These are phyloP conservation scores for Boeremia exigua DNA, from an alignment of 2,329 filamentous ascomycete genomes.

Conservation along the genomic window DNA sequence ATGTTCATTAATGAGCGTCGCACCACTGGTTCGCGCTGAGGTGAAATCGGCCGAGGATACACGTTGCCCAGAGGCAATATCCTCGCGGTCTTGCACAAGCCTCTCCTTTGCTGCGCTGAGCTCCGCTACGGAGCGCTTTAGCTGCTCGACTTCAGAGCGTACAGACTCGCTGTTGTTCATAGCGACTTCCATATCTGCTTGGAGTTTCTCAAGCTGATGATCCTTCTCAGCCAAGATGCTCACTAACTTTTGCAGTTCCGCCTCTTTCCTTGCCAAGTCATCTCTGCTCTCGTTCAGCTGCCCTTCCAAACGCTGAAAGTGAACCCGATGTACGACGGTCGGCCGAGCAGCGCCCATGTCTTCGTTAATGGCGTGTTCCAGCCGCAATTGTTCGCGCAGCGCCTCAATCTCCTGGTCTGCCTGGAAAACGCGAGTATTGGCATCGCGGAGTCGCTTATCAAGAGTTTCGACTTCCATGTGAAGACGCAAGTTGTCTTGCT, in stretches of 20 bases:
- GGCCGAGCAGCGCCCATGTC: conserved; percentile 41
- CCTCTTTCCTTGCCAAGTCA: conserved; percentile 26
- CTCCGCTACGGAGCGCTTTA: conserved; percentile 30
- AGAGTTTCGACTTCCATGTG: conserved; percentile 36
- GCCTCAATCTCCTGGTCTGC: conserved; percentile 32
- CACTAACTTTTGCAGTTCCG: conserved; percentile 29
- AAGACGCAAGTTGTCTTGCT: conserved; percentile 43
- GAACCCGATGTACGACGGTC: conserved; percentile 41
- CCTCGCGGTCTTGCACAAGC: conserved; percentile 43
- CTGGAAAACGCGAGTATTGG: conserved; percentile 36
- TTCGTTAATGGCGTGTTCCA: conserved; percentile 36
- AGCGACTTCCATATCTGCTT: conserved; percentile 26
- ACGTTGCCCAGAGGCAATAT: conserved; percentile 31
- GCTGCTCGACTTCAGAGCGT: conserved; percentile 35
- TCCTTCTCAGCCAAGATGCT: conserved; percentile 25
- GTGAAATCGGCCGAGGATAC: conserved; percentile 30
- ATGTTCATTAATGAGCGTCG: conserved; percentile 39
- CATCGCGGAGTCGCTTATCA: conserved; percentile 39
- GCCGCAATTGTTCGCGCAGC: conserved; percentile 31
- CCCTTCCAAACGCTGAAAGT: conserved; percentile 43
- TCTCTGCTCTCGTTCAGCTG: conserved; percentile 37
- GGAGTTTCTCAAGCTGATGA: conserved; percentile 25
- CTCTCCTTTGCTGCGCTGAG: conserved; percentile 39
- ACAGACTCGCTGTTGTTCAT: conserved; percentile 24
- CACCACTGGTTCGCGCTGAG: conserved; percentile 40